Percentiles rank a stretch among this genome's conserved stretches.
These are phyloP conservation scores for Hirschioporus abietinus DNA, from an alignment of 768 basidiomycete genomes.

Conservation along the genomic window DNA sequence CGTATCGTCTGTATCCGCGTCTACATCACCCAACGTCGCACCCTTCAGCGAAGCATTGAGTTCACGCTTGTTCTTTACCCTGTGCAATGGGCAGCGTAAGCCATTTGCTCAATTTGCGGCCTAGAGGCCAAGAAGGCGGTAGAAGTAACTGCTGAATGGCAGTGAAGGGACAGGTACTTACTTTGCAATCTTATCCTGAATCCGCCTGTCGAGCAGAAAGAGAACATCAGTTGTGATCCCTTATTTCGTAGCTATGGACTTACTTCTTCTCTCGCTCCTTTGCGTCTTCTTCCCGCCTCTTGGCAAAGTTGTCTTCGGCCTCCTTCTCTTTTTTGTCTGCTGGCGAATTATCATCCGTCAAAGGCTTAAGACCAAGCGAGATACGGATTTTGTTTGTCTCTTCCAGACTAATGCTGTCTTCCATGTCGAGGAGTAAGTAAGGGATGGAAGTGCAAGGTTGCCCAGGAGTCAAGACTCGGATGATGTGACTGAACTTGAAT, in stretches of 20 bases:
- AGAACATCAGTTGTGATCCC: constrained; percentile 17
- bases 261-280: constrained; percentile 78
- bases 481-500: background rate
- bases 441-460: background rate
- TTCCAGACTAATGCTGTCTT: constrained; percentile 86
- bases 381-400: constrained; percentile 97
- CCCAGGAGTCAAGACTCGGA: no score
- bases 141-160: constrained; percentile 37
- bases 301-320: constrained; percentile 84
- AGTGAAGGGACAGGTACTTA: constrained; percentile 48
- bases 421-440: constrained; percentile 38
- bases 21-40: constrained; percentile 84
- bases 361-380: constrained; percentile 87
- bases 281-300: constrained; percentile 59
- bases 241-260: constrained; percentile 22
- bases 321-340: constrained; percentile 72
- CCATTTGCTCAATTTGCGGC: constrained; percentile 11
- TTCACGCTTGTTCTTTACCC: constrained; percentile 91
- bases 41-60: constrained; percentile 91
- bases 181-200: constrained; percentile 80
- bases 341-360: constrained; percentile 73
- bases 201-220: constrained; percentile 42
- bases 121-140: constrained; percentile 27
- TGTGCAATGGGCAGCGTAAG: constrained; percentile 29
- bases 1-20: constrained; percentile 71